A percentile compares a stretch with the other conserved stretches of the same genome.
These are phyloP conservation scores for Xylariaceae sp. DNA, from an alignment of 2,329 filamentous ascomycete genomes.

Conservation along the genomic window DNA sequence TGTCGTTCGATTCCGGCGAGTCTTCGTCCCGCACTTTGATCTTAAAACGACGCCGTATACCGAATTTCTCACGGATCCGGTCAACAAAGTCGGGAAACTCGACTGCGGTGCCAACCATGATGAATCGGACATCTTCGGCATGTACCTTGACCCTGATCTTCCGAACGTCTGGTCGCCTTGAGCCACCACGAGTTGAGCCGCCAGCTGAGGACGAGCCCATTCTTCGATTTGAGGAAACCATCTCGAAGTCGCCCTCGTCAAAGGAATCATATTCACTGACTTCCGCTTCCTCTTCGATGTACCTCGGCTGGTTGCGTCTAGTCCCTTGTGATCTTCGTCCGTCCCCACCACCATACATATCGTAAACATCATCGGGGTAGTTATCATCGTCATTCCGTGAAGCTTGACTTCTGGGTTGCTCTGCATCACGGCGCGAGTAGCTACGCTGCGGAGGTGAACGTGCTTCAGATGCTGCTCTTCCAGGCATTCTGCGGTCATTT, in stretches of 20 bases:
- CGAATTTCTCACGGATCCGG: slow-evolving; percentile 83
- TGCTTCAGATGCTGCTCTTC: slow-evolving; percentile 40
- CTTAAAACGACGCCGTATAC: slow-evolving; percentile 72
- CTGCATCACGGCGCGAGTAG: slow-evolving; percentile 41
- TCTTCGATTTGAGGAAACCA: slow-evolving; percentile 58
- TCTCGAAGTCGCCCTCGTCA: slow-evolving; percentile 77
- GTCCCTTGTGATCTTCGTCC: slow-evolving; percentile 37
- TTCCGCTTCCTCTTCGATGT: slow-evolving; percentile 76
- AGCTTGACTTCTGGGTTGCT: slow-evolving; percentile 30
- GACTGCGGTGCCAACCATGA: slow-evolving; percentile 73
- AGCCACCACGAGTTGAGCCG: slow-evolving; percentile 49
- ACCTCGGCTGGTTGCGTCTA: slow-evolving; percentile 51
- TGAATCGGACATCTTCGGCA: slow-evolving; percentile 83
- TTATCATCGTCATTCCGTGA: slow-evolving; percentile 53
- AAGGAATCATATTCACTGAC: slow-evolving; percentile 70
- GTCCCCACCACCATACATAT: slow-evolving; percentile 49
- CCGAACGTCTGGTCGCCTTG: slow-evolving; percentile 62
- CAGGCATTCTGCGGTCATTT: slow-evolving; percentile 33
- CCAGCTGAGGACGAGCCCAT: slow-evolving; percentile 42
- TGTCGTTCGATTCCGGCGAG: slow-evolving; percentile 64
- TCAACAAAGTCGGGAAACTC: slow-evolving; percentile 75
- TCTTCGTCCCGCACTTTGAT: slow-evolving; percentile 86
- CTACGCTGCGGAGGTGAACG: slow-evolving; percentile 44
- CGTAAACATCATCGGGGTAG: slow-evolving; percentile 68
- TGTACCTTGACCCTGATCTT: slow-evolving; percentile 92